phyloP scores from a whole-genome alignment of 805 yeast genomes.

The Schizosaccharomyces japonicus region DNA sequence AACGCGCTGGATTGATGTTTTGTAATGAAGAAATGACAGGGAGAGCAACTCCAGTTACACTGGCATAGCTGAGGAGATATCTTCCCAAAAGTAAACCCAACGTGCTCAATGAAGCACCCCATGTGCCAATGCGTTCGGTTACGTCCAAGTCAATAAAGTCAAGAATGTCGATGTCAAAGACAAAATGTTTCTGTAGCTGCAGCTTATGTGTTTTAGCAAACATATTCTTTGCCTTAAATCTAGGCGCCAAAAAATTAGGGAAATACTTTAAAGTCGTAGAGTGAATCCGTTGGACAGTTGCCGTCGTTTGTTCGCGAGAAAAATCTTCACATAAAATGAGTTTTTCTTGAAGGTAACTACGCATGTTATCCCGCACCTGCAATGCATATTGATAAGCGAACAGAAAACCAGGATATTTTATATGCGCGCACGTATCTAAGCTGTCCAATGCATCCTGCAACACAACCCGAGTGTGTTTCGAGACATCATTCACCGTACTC shows the following conservation, averaged over 20 bases:
- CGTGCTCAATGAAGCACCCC: constrained; percentile 9
- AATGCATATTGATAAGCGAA: constrained; percentile 44
- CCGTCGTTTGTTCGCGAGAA: constrained; percentile 39
- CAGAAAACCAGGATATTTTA: constrained; percentile 38
- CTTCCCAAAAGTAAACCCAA: neutral
- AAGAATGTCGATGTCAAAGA: constrained; percentile 31
- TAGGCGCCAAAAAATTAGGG: neutral
- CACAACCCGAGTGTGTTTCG: constrained; percentile 32
- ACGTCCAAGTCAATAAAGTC: constrained; percentile 43
- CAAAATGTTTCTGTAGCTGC: constrained; percentile 8
- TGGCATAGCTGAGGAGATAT: neutral
- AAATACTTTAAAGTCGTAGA: constrained; percentile 67
- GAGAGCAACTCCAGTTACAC: neutral
- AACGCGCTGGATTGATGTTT: neutral
- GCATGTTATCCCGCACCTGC: constrained; percentile 42
- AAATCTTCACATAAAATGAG: constrained; percentile 41
- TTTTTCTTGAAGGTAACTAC: constrained; percentile 36
- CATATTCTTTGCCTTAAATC: constrained; percentile 38
- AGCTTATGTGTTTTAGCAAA: constrained; percentile 29
- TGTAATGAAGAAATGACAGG: neutral
- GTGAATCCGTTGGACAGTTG: constrained; percentile 38
- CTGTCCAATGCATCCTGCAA: constrained; percentile 29
- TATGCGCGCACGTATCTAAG: constrained; percentile 28
- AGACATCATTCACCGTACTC: constrained; percentile 29
- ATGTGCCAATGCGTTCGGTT: constrained; percentile 9